Conservation (phyloP, 2,329 filamentous ascomycete species). For the Ophiosphaerella herpotricha region DNA sequence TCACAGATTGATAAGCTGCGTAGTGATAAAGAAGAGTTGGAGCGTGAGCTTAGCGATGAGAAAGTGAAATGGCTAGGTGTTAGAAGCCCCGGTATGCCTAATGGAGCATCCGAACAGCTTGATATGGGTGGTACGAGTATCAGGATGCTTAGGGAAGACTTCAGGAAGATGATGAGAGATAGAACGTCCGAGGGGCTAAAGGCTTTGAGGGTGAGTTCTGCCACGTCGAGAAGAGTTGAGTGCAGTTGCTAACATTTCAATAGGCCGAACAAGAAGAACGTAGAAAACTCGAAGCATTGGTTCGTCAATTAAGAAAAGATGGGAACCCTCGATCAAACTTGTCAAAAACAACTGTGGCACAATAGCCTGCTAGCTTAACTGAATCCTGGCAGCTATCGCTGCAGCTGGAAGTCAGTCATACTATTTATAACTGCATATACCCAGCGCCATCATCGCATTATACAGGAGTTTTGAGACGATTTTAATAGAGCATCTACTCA, state of each 20-base stretch:
- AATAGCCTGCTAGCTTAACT: background rate
- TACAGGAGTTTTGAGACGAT: background rate
- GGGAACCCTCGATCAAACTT: slow-evolving; percentile 23
- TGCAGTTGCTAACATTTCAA: slow-evolving; percentile 22
- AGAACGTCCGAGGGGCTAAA: slow-evolving; percentile 68
- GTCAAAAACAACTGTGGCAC: slow-evolving; percentile 11
- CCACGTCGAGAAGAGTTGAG: background rate
- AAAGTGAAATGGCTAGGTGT: slow-evolving; percentile 68
- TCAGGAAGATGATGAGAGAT: slow-evolving; percentile 81
- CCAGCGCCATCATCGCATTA: slow-evolving; percentile 3
- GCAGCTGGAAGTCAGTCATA: background rate
- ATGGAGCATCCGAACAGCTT: slow-evolving; percentile 21
- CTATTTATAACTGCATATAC: background rate
- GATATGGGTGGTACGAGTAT: slow-evolving; percentile 65
- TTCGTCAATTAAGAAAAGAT: slow-evolving; percentile 59
- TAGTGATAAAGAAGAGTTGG: slow-evolving; percentile 66
- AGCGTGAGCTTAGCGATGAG: slow-evolving; percentile 69
- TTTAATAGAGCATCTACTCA: no score
- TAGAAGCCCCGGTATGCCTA: slow-evolving; percentile 55
- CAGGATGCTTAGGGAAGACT: slow-evolving; percentile 72
- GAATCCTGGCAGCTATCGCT: no score
- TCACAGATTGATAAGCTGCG: slow-evolving; percentile 65
- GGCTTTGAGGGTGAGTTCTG: slow-evolving; percentile 63
- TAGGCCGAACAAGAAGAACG: slow-evolving; percentile 75
- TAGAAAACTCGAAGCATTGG: slow-evolving; percentile 65